Evolutionary conservation across 495 filamentous ascomycete genomes (phyloP).

Genomic region (Xylaria bambusicola): DNA sequence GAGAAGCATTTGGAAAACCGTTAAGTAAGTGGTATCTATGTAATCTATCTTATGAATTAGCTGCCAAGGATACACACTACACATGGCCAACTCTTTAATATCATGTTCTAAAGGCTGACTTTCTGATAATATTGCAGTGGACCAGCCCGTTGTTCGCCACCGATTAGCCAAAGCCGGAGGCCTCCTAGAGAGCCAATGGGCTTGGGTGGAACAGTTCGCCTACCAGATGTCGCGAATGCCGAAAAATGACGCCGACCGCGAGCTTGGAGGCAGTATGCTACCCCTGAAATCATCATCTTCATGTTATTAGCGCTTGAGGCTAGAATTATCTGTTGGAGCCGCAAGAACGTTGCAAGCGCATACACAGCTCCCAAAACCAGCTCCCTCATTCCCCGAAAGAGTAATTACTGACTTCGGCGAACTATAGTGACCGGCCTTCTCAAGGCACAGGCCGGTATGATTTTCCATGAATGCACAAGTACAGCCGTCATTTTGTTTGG

Average conservation of each 20-base stretch:
- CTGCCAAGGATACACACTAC: no score
- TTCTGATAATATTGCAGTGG: slow-evolving; percentile 41
- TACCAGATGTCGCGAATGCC: slow-evolving; percentile 66
- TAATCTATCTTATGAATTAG: no score
- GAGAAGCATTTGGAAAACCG: slow-evolving; percentile 75
- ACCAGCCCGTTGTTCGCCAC: slow-evolving; percentile 73
- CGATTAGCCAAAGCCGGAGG: slow-evolving; percentile 70
- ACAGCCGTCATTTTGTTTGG: slow-evolving; percentile 70
- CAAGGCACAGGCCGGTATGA: slow-evolving; percentile 71
- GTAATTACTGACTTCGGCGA: no score
- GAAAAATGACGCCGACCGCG: slow-evolving; percentile 62
- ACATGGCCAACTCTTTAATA: not conserved
- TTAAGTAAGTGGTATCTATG: slow-evolving; percentile 34
- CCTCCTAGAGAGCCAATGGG: slow-evolving; percentile 67
- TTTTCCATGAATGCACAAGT: slow-evolving; percentile 69
- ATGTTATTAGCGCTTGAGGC: no score
- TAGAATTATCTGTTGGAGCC: no score
- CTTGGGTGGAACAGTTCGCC: slow-evolving; percentile 75
- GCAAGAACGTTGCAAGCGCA: no score
- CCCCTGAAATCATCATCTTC: no score
- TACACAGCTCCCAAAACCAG: no score
- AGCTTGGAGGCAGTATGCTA: slow-evolving; percentile 68
- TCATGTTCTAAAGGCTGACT: not conserved
- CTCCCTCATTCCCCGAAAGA: no score
- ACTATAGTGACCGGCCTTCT: slow-evolving; percentile 69